phyloP scores from a whole-genome alignment of 805 yeast species.

The Candida piceae region DNA sequence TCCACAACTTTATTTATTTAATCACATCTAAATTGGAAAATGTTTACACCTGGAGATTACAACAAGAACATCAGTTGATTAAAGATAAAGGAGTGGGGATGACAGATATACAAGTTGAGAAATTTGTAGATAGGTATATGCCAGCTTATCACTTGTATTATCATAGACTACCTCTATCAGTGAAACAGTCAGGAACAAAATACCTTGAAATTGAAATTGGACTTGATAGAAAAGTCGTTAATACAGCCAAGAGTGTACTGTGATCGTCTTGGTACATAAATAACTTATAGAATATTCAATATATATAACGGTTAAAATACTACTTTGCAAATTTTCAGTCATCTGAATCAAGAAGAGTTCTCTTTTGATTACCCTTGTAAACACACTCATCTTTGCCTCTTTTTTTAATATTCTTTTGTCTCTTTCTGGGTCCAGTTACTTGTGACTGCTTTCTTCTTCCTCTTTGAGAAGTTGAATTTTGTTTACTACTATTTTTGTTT shows the following conservation, averaged over 20 bases:
- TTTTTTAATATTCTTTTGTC: too few species aligned
- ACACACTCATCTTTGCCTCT: background rate
- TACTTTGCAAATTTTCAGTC: too few species aligned
- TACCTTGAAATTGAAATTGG: slow-evolving; percentile 14
- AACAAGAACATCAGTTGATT: slow-evolving; percentile 67
- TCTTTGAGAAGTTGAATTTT: too few species aligned
- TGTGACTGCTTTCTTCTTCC: background rate
- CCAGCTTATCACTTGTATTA: slow-evolving; percentile 77
- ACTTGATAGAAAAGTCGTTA: slow-evolving; percentile 12
- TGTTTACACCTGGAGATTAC: slow-evolving; percentile 74
- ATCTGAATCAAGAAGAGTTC: background rate
- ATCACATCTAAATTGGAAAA: slow-evolving; percentile 54
- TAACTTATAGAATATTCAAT: too few species aligned
- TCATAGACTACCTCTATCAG: slow-evolving; percentile 13
- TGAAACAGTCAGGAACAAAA: background rate
- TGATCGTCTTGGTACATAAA: too few species aligned
- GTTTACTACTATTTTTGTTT: too few species aligned
- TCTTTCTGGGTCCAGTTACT: background rate
- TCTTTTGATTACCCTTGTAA: background rate
- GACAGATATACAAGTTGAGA: slow-evolving; percentile 63
- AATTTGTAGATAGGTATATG: slow-evolving; percentile 80
- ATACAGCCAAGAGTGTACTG: background rate
- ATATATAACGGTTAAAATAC: too few species aligned
- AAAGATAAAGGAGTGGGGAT: slow-evolving; percentile 61
- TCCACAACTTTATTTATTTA: slow-evolving; percentile 58